phyloP scores from a whole-genome alignment of 371 early-diverging fungal genomes.

The Mortierella sp. region DNA sequence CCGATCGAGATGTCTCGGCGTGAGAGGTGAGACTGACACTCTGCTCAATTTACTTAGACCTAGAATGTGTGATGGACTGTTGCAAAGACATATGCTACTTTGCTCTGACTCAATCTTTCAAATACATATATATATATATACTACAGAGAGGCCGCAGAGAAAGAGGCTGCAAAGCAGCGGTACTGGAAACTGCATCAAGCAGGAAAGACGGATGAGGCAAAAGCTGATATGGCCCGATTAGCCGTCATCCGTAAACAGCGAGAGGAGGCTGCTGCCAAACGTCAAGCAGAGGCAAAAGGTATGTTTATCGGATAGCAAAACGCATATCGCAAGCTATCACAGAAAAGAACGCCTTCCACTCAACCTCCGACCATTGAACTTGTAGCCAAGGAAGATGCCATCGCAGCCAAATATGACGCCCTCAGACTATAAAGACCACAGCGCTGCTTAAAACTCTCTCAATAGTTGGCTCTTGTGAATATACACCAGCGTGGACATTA shows the following conservation, averaged over 20 bases:
- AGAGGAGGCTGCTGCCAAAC: constrained; percentile 67
- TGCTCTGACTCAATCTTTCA: neutral
- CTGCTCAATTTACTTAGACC: too few species aligned
- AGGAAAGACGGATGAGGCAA: constrained; percentile 73
- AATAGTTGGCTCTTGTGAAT: too few species aligned
- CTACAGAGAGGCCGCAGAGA: constrained; percentile 56
- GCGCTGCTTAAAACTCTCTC: too few species aligned
- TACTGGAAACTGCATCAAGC: constrained; percentile 67
- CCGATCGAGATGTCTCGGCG: constrained; percentile 54
- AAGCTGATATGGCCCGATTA: constrained; percentile 68
- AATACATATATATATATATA: too few species aligned
- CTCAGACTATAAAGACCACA: neutral
- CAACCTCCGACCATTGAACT: too few species aligned
- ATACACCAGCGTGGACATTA: too few species aligned
- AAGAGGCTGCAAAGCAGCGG: constrained; percentile 61
- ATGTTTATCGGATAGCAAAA: neutral
- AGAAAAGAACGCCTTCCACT: too few species aligned
- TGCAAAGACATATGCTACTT: neutral
- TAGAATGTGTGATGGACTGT: too few species aligned
- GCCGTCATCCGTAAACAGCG: constrained; percentile 70
- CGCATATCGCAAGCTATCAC: too few species aligned
- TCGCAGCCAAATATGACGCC: neutral
- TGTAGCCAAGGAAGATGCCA: constrained; percentile 3
- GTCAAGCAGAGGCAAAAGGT: constrained; percentile 58
- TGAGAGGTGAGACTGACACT: constrained; percentile 31